These are phyloP conservation scores for Ogataea methanolica DNA, from an alignment of 805 yeast genomes.

Conservation along the genomic window DNA sequence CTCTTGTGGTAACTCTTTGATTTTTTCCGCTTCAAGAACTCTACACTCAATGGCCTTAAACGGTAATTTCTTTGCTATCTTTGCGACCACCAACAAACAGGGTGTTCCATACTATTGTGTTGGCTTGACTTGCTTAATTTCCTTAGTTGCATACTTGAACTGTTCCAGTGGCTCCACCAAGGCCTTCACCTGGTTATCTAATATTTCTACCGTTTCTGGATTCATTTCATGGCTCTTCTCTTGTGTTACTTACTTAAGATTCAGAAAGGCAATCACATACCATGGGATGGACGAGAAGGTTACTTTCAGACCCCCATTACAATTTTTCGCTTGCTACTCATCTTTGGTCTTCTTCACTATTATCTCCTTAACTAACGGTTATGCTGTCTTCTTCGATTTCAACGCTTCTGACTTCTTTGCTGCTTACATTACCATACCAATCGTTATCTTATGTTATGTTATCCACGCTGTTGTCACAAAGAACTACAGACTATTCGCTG, in stretches of 20 bases:
- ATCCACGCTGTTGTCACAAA: constrained; percentile 48
- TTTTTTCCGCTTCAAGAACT: constrained; percentile 71
- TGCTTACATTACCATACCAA: constrained; percentile 59
- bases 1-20: constrained; percentile 72
- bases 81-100: constrained; percentile 53
- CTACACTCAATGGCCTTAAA: constrained; percentile 68
- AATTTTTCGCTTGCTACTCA: constrained; percentile 56
- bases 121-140: constrained; percentile 41
- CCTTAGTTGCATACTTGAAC: constrained; percentile 63
- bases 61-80: constrained; percentile 69
- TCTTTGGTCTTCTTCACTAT: constrained; percentile 39
- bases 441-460: constrained; percentile 43
- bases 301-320: constrained; percentile 51
- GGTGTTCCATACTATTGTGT: constrained; percentile 69
- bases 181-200: constrained; percentile 65
- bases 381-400: constrained; percentile 54
- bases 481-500: constrained; percentile 40
- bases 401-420: constrained; percentile 52
- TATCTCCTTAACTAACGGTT: constrained; percentile 51
- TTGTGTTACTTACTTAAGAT: constrained; percentile 51
- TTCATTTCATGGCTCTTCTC: constrained; percentile 61
- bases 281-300: constrained; percentile 50
- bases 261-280: constrained; percentile 57
- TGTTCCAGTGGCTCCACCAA: constrained; percentile 52
- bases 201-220: constrained; percentile 63